phyloP scores from a whole-genome alignment of 768 basidiomycete genomes.

The Nidularia sp. region DNA sequence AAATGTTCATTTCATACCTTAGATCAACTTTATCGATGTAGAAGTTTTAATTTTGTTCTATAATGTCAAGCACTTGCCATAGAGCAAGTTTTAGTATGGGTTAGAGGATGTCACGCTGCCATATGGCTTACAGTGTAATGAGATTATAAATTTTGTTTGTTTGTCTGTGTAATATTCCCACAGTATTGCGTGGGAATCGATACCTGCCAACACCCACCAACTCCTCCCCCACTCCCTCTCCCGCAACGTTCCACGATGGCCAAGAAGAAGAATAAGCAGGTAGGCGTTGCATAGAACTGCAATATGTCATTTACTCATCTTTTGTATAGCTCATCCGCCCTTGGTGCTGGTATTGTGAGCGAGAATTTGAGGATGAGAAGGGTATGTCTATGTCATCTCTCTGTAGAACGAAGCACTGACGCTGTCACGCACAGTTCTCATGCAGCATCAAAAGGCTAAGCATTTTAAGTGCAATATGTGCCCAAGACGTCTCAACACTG shows the following conservation, averaged over 20 bases:
- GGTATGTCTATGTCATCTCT: conserved; percentile 41
- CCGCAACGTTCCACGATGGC: conserved; percentile 27
- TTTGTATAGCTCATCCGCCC: conserved; percentile 67
- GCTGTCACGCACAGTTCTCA: conserved; percentile 59
- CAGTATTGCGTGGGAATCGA: too few species aligned
- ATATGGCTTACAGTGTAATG: too few species aligned
- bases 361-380: conserved; percentile 99
- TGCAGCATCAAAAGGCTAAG: conserved; percentile 99
- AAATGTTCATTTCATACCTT: too few species aligned
- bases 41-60: too few species aligned
- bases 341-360: conserved; percentile 99
- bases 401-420: not conserved
- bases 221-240: too few species aligned
- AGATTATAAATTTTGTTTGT: too few species aligned
- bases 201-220: too few species aligned
- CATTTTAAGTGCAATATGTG: conserved; percentile 98
- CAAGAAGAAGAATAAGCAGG: conserved; percentile 62
- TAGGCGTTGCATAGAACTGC: conserved; percentile 10
- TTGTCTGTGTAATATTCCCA: too few species aligned
- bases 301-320: not conserved
- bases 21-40: too few species aligned
- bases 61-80: too few species aligned
- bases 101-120: too few species aligned
- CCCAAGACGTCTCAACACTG: conserved; percentile 92
- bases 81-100: too few species aligned